phyloP scores from a whole-genome alignment of 257 asterid genomes.

The Solanum rostratum region DNA sequence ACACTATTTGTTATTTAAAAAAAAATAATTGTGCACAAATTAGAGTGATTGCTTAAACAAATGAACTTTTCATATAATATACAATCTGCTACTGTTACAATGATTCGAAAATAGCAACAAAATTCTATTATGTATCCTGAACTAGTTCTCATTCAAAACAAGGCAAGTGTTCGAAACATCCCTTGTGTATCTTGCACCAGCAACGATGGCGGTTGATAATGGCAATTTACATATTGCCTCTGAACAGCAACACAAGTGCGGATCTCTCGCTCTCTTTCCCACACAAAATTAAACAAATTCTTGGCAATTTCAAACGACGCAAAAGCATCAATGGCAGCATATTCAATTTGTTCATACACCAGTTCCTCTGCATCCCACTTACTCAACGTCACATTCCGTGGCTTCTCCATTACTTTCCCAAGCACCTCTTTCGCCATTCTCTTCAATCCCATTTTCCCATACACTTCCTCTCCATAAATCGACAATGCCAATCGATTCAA shows the following conservation, averaged over 20 bases:
- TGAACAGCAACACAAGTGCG: not conserved
- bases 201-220: not conserved
- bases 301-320: slow-evolving; percentile 7
- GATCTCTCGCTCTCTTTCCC: not conserved
- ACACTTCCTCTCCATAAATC: not conserved
- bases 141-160: not conserved
- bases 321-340: slow-evolving; percentile 17
- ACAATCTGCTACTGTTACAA: not conserved
- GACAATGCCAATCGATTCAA: slow-evolving; percentile 8
- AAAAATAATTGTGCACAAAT: too few relatives aligned
- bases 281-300: not conserved
- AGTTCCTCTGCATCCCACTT: slow-evolving; percentile 9
- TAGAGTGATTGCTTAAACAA: not conserved
- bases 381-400: slow-evolving; percentile 7
- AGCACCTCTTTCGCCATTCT: slow-evolving; percentile 1
- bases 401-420: slow-evolving; percentile 15
- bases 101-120: not conserved
- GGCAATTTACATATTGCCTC: not conserved
- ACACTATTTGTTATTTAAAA: too few relatives aligned
- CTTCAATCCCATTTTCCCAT: slow-evolving; percentile 11
- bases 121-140: not conserved
- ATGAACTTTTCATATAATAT: not conserved
- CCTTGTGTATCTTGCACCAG: not conserved
- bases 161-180: not conserved
- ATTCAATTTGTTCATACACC: slow-evolving; percentile 14